A percentile compares a stretch with the other conserved stretches of the same genome.
Conservation (phyloP, 2,329 filamentous ascomycete species). For the Colletotrichum tofieldiae region DNA sequence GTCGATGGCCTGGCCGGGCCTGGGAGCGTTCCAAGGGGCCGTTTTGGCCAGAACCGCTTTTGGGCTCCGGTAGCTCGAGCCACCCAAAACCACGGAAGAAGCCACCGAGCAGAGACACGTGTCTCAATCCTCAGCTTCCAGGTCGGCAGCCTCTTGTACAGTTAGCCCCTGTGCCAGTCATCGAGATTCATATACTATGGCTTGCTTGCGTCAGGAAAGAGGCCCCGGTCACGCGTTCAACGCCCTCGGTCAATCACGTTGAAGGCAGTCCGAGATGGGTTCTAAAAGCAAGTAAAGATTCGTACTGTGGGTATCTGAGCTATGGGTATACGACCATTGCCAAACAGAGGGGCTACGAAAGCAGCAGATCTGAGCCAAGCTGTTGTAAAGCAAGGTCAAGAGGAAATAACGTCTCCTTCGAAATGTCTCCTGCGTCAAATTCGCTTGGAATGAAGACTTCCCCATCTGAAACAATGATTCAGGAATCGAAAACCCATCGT, state of each 20-base stretch:
- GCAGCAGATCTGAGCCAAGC: conserved; percentile 4
- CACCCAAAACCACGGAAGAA: background rate
- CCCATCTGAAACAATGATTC: background rate
- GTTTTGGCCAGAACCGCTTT: conserved; percentile 1
- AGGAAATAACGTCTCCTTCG: background rate
- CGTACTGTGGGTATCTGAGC: conserved; percentile 10
- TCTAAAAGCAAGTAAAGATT: background rate
- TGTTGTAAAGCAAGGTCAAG: conserved; percentile 6
- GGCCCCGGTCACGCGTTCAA: background rate
- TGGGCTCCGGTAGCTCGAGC: background rate
- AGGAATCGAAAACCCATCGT: background rate
- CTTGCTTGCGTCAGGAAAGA: background rate
- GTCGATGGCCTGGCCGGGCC: background rate
- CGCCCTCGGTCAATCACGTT: background rate
- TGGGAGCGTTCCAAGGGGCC: background rate
- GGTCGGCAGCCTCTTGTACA: background rate
- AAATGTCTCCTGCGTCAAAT: background rate
- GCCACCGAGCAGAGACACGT: conserved; percentile 16
- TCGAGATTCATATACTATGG: background rate
- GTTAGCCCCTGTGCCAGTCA: background rate
- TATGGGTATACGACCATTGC: conserved; percentile 13
- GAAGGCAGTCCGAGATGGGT: no score
- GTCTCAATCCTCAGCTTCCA: conserved; percentile 20
- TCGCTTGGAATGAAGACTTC: background rate
- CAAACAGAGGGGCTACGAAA: conserved; percentile 3